These are phyloP conservation scores for Bimuria novae-zelandiae DNA, from an alignment of 2,329 filamentous ascomycete genomes.

Conservation along the genomic window DNA sequence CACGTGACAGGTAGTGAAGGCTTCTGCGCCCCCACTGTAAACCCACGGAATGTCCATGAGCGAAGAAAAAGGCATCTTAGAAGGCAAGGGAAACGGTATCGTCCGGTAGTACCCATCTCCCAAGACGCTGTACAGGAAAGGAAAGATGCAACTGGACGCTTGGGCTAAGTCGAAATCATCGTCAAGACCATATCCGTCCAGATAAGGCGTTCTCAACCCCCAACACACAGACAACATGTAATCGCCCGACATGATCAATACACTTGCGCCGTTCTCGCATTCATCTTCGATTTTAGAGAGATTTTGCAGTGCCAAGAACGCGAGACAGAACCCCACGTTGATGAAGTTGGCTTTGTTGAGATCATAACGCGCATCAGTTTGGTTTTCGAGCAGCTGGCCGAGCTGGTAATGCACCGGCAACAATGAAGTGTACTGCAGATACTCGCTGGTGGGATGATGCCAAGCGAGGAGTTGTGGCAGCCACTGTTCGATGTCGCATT, in stretches of 20 bases:
- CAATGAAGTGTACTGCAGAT: conserved; percentile 18
- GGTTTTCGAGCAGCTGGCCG: conserved; percentile 4
- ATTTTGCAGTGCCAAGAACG: conserved; percentile 16
- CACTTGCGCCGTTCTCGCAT: background rate
- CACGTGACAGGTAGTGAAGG: conserved; percentile 22
- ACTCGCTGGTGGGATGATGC: conserved; percentile 17
- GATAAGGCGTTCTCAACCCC: background rate
- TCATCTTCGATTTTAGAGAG: conserved; percentile 7
- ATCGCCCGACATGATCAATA: background rate
- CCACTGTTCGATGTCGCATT: conserved; percentile 20
- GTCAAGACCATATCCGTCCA: too few relatives aligned
- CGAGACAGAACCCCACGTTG: conserved; percentile 21
- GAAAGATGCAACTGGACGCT: conserved; percentile 10
- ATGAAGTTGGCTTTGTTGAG: conserved; percentile 15
- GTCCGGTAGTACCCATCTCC: background rate
- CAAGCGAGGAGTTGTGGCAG: conserved; percentile 27
- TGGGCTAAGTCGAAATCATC: conserved; percentile 10
- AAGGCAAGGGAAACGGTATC: conserved; percentile 14
- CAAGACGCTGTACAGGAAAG: conserved; percentile 3
- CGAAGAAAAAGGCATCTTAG: conserved; percentile 15
- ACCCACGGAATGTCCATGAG: conserved; percentile 23
- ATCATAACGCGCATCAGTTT: background rate
- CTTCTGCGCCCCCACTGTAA: conserved; percentile 5
- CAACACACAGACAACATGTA: background rate
- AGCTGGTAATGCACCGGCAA: conserved; percentile 18